These are phyloP conservation scores for Cinnamomum chago DNA, from an alignment of 164 flowering plant genomes.

Conservation along the genomic window DNA sequence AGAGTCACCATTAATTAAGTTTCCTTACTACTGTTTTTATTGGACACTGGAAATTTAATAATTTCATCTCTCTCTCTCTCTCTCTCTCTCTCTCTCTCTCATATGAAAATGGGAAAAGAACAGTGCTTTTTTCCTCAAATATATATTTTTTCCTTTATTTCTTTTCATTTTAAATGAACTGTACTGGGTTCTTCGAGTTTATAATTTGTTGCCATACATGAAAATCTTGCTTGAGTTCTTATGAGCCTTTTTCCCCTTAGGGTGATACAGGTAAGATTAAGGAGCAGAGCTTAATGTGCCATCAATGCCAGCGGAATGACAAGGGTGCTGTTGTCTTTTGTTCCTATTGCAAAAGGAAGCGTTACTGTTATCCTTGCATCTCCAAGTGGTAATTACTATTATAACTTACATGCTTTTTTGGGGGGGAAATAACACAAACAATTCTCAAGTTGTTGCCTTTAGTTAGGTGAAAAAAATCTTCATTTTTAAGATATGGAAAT, in stretches of 20 bases:
- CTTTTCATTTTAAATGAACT: background rate
- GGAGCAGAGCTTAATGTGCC: conserved; percentile 10
- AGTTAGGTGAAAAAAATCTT: too few relatives aligned
- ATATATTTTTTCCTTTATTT: background rate
- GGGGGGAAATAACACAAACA: background rate
- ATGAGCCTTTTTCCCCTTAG: background rate
- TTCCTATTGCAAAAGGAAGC: conserved; percentile 7
- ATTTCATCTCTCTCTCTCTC: background rate
- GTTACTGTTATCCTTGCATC: conserved; percentile 8
- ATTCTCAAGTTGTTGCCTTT: too few relatives aligned
- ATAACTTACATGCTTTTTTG: background rate
- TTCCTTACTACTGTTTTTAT: background rate
- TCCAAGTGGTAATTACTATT: conserved; percentile 6
- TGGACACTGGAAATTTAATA: background rate
- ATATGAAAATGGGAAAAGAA: background rate
- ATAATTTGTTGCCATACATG: background rate
- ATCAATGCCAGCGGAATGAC: conserved; percentile 10
- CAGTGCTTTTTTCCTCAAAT: background rate
- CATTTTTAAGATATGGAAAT: too few relatives aligned
- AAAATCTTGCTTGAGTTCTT: background rate
- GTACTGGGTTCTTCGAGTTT: background rate
- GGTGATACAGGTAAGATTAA: conserved; percentile 6
- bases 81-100: background rate
- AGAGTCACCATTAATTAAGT: background rate
- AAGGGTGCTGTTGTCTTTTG: conserved; percentile 10